Evolutionary conservation across 164 flowering plant genomes (phyloP).

Genomic region (Houttuynia cordata): DNA sequence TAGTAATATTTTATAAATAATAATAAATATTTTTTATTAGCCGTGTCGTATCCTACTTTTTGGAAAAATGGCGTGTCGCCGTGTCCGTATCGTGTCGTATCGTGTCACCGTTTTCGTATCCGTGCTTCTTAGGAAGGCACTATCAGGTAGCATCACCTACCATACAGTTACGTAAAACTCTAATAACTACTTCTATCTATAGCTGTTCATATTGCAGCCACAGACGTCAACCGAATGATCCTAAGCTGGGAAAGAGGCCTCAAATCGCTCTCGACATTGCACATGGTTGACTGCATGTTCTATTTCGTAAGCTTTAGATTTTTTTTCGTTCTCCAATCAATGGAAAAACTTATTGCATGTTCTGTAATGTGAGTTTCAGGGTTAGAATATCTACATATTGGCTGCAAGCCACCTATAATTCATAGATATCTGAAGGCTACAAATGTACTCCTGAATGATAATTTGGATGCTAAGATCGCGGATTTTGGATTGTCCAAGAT

Average conservation of each 20-base stretch:
- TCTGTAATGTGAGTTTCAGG: neutral
- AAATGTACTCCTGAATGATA: slow-evolving; percentile 1
- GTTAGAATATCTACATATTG: slow-evolving; percentile 2
- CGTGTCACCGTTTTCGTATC: no score
- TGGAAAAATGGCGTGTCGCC: no score
- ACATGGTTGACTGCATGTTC: slow-evolving; percentile 1
- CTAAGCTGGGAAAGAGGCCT: slow-evolving; percentile 22
- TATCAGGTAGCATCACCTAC: slow-evolving; percentile 18
- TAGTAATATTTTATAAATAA: no score
- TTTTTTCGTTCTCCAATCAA: no score
- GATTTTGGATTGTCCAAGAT: slow-evolving; percentile 3
- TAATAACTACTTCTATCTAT: neutral
- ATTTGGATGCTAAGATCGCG: slow-evolving; percentile 2
- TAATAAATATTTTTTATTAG: no score
- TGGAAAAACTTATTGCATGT: neutral
- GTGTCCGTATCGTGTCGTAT: no score
- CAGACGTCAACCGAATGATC: slow-evolving; percentile 4
- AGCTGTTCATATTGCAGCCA: slow-evolving; percentile 1
- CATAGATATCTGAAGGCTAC: slow-evolving; percentile 4
- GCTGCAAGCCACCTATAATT: slow-evolving; percentile 5
- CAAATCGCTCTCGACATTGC: neutral
- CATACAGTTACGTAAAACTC: neutral
- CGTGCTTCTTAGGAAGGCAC: no score
- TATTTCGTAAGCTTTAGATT: neutral
- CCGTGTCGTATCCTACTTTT: no score